These are phyloP conservation scores for Pestalotiopsis sp. DNA, from an alignment of 2,329 filamentous ascomycete species.

Conservation along the genomic window DNA sequence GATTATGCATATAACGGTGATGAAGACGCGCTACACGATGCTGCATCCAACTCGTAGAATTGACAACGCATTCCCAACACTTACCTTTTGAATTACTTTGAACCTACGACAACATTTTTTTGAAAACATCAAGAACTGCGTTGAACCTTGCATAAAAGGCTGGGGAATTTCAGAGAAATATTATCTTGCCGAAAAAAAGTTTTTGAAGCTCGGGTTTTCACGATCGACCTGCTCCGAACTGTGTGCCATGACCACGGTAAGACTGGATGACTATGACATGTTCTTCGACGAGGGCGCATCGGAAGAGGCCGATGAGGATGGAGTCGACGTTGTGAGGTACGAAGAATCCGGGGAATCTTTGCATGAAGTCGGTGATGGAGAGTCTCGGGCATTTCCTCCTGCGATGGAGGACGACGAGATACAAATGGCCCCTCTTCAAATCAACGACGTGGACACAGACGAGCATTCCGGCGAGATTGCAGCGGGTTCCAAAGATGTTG, in stretches of 20 bases:
- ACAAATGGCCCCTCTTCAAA: not conserved
- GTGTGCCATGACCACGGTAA: conserved; percentile 1
- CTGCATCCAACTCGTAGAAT: not conserved
- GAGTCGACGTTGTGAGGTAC: not conserved
- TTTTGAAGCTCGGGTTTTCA: not conserved
- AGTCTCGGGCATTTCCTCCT: not conserved
- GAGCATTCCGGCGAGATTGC: not conserved
- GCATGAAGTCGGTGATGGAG: not conserved
- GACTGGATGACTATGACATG: conserved; percentile 6
- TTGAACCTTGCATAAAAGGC: not conserved
- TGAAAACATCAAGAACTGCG: not conserved
- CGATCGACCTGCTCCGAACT: not conserved
- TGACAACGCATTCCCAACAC: not conserved
- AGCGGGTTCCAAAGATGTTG: not conserved
- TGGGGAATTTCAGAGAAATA: not conserved
- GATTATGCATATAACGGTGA: not conserved
- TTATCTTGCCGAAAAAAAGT: not conserved
- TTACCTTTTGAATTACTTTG: not conserved
- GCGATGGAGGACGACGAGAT: not conserved
- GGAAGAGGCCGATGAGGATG: not conserved
- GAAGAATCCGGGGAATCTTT: not conserved
- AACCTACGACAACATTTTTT: not conserved
- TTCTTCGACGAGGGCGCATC: not conserved
- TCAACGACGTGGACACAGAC: not conserved
- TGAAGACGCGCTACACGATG: not conserved